Conservation (phyloP, 306 rosid species). For the Carpinus viminea region DNA sequence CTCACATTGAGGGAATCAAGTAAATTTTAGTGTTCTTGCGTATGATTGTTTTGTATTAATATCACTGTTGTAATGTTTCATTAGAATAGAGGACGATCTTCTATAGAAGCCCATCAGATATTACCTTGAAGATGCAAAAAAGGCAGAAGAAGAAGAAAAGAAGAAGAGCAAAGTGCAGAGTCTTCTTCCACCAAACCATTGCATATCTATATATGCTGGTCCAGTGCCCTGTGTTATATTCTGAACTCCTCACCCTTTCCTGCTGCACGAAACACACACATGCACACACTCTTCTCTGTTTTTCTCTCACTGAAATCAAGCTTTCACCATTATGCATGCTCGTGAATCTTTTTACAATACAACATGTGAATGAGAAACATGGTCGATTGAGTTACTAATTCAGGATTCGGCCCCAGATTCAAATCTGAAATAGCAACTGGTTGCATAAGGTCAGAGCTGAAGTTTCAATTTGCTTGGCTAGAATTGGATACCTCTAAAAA, state of each 20-base stretch:
- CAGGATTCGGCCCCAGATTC: not conserved
- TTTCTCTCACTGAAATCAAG: not conserved
- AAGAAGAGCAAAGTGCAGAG: too few relatives aligned
- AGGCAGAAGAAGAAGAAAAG: not conserved
- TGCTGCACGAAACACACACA: not conserved
- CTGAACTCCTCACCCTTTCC: not conserved
- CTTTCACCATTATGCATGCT: not conserved
- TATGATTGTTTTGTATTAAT: too few relatives aligned
- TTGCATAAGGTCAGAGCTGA: not conserved
- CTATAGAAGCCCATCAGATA: not conserved
- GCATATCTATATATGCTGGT: not conserved
- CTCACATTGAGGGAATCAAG: too few relatives aligned
- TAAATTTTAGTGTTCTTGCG: too few relatives aligned
- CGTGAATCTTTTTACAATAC: not conserved
- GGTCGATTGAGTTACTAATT: not conserved
- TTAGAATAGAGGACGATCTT: not conserved
- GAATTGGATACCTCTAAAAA: not conserved
- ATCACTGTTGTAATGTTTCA: not conserved
- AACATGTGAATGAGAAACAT: not conserved
- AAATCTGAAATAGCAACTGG: not conserved
- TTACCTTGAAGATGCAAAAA: not conserved
- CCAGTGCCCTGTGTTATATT: not conserved
- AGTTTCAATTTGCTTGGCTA: not conserved
- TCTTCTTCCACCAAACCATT: too few relatives aligned
- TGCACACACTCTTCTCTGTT: not conserved